Evolutionary conservation across 306 rosid genomes (phyloP).

Genomic region (Gastrolobium villosum): DNA sequence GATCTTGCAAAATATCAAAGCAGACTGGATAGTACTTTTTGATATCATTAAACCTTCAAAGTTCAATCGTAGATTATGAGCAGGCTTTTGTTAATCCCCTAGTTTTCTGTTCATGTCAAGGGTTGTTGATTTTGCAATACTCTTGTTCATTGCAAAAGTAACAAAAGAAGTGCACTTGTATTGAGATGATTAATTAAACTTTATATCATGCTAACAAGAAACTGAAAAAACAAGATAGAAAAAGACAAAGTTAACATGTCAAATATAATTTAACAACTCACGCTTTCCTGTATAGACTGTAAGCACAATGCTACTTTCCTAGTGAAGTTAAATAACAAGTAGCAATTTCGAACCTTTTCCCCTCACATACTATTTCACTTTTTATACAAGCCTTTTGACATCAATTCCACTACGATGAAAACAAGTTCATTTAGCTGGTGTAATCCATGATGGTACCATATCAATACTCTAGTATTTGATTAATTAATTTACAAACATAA

Average conservation of each 20-base stretch:
- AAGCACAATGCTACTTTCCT: conserved; percentile 28
- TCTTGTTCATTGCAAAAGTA: conserved; percentile 36
- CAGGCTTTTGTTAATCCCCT: not conserved
- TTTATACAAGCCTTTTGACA: conserved; percentile 39
- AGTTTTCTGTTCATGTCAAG: conserved; percentile 10
- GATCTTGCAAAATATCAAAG: not conserved
- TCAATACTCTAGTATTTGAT: conserved; percentile 12
- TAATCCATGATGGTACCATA: conserved; percentile 44
- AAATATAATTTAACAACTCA: conserved; percentile 57
- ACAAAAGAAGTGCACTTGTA: conserved; percentile 43
- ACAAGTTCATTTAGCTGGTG: conserved; percentile 48
- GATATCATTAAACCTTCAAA: no score
- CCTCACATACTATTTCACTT: conserved; percentile 18
- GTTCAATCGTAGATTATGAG: not conserved
- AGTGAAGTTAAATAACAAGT: conserved; percentile 45
- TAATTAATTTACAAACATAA: conserved; percentile 27
- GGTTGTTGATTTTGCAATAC: conserved; percentile 17
- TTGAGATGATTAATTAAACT: conserved; percentile 38
- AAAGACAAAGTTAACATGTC: conserved; percentile 57
- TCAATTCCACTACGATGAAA: conserved; percentile 40
- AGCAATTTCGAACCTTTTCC: conserved; percentile 36
- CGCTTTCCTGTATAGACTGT: conserved; percentile 48
- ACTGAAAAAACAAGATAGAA: conserved; percentile 40
- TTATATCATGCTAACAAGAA: conserved; percentile 39
- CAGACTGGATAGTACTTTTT: no score